These are phyloP conservation scores for Luffa acutangula DNA, from an alignment of 306 rosid species.

Conservation along the genomic window DNA sequence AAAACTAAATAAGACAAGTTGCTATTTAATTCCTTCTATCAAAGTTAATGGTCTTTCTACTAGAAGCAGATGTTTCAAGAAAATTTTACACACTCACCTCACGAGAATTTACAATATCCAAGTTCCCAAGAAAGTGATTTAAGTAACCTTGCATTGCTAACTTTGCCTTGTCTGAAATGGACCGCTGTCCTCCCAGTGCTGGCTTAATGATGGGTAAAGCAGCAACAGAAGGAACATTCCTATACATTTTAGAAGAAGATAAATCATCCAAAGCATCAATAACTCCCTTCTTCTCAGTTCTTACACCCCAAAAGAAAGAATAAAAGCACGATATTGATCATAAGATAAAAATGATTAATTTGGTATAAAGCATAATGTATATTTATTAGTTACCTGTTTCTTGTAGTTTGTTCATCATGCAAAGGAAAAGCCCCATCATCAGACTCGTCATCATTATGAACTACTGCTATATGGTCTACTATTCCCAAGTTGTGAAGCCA, in stretches of 20 bases:
- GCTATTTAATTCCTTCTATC: not conserved
- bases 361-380: not conserved
- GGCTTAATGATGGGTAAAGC: conserved; percentile 78
- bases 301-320: not conserved
- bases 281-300: not conserved
- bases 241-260: conserved; percentile 19
- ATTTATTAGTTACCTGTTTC: conserved; percentile 38
- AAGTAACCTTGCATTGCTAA: conserved; percentile 79
- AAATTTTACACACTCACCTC: conserved; percentile 42
- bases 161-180: conserved; percentile 64
- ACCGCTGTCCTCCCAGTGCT: conserved; percentile 63
- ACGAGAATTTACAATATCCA: conserved; percentile 75
- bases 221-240: conserved; percentile 78
- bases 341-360: not conserved
- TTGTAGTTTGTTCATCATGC: conserved; percentile 48
- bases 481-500: conserved; percentile 89
- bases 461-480: conserved; percentile 60
- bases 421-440: conserved; percentile 69
- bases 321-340: not conserved
- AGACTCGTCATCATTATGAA: conserved; percentile 74
- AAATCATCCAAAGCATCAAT: not conserved
- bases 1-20: not conserved
- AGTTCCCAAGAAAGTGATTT: conserved; percentile 70
- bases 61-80: not conserved
- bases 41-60: not conserved